Conservation (phyloP, 2,329 filamentous ascomycete genomes). For the Xylariomycetidae sp. region DNA sequence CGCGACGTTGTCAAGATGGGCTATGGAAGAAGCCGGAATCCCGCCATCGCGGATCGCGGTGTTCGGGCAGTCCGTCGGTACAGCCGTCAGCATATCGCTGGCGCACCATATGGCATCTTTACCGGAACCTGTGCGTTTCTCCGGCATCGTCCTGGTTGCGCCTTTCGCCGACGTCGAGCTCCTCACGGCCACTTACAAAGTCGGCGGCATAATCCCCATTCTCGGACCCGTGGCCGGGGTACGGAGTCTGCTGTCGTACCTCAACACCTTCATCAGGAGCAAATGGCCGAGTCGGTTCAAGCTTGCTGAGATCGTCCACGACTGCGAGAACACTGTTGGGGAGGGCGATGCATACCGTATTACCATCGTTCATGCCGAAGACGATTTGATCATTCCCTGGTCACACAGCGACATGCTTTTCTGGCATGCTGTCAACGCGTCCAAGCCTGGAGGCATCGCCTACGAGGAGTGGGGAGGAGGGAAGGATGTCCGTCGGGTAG, state of each 20-base stretch:
- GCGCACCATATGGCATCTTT: constrained; percentile 24
- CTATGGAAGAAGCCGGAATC: constrained; percentile 43
- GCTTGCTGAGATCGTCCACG: constrained; percentile 41
- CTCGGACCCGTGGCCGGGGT: constrained; percentile 45
- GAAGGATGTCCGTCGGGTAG: constrained; percentile 32
- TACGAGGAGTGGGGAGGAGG: constrained; percentile 39
- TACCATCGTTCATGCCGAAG: constrained; percentile 44
- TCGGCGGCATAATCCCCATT: constrained; percentile 49
- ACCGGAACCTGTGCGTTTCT: constrained; percentile 37
- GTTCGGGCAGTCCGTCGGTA: constrained; percentile 54
- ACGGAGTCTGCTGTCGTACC: constrained; percentile 36
- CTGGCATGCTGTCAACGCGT: constrained; percentile 50
- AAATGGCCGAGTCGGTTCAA: constrained; percentile 47
- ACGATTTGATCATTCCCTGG: constrained; percentile 46
- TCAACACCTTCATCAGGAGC: constrained; percentile 41
- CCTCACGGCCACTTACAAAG: constrained; percentile 49
- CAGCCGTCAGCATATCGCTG: constrained; percentile 32
- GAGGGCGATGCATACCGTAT: constrained; percentile 33
- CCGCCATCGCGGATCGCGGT: constrained; percentile 50
- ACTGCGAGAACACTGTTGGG: constrained; percentile 25
- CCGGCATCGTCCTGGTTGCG: constrained; percentile 49
- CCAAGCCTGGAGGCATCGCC: constrained; percentile 27
- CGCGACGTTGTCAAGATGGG: constrained; percentile 46
- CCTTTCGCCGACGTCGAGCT: constrained; percentile 49
- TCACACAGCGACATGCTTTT: constrained; percentile 44